Evolutionary conservation across 192 early-diverging fungal genomes (phyloP), one percentile per base, ranked within the genome.

Genomic region (Mortierella claussenii): DNA sequence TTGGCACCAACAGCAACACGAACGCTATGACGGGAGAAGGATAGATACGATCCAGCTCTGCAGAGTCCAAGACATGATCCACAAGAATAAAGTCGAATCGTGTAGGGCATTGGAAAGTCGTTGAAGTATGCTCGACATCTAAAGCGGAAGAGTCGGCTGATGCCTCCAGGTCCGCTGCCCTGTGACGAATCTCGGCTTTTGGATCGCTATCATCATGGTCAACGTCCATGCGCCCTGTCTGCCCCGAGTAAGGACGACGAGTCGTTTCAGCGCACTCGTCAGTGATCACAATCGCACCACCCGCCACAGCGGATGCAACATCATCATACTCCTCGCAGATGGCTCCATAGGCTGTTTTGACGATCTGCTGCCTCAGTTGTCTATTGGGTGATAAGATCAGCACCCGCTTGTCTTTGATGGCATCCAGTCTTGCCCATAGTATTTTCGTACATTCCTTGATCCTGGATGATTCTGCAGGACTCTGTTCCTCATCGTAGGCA

Each of bases 21-120:
- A 59, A 73, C 3, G 55, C 69, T 7, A 73, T 37, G 1, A 28
- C 28, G 15, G 69, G 69, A 0, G 69, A 57, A 0, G 69, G 69
- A 21, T 59, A 65, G 26, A 73, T 63, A 2, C 60, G 42, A 55
- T 73, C 69, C 27, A 73, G 46, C 23, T 65, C 69, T 8, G 55
- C 60, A 47, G 69, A 58, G 42, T 73, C 69, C 45, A 73, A 28
- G 24, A 73, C 69, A 20, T 73, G 61, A 28, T 73, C 69, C 4
- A 73, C 55, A 1, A 73, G n/a, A 13, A 73, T 73, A 27, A 65
- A 64, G 18, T 73, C 69, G 33, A 73, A 73, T 1, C 24, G 61
- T 2, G 15, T 27, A 28, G 59, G 3, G 20, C n/a, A n/a, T n/a
- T n/a, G n/a, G n/a, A n/a, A n/a, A n/a, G n/a, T n/a, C n/a, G n/a